Base-by-base conservation (phyloP, 2,329 filamentous ascomycete genomes). In the Pyricularia sp. region DNA sequence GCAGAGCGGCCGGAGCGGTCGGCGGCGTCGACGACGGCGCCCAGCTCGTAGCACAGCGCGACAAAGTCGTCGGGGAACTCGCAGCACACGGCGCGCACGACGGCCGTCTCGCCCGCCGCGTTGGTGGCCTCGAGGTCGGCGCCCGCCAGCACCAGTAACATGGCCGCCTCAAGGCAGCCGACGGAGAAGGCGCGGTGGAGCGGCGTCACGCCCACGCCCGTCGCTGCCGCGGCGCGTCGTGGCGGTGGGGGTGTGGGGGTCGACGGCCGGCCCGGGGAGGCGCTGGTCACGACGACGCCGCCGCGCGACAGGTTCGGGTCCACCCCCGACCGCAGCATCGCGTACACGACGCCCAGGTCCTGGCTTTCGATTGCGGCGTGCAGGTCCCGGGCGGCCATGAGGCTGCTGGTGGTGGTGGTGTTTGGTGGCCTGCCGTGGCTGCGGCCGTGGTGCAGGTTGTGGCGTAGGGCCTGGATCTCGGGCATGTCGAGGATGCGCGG, bases 341-440 rank as follows among this genome's bases (percentile, higher is more conserved):
- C 70, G 11, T 74, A 69, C 25, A 75, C 71, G 63, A 72, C 70
- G 11, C 70, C 68, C 11, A 69, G 68, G 31, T 74, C 73, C 31
- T 65, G 70, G 58, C 67, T 66, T 26, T 75, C 73, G 42, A 75
- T 75, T 68, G 74, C 74, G 20, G 71, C 69, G 67, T 75, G 74
- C 25, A 75, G 66, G 63, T 73, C 70, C 23, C 72, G 70, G 4
- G 69, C 71, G 10, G 70, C 65, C 28, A 68, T 68, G n/a, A 65
- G 69, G 67, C 61, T 71, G 55, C 6, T 71, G 55, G 68, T 71
- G 25, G 68, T 70, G 69, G 36, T 69, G 31, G 36, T 64, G 65
- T 20, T 28, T 55, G 4, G n/a, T n/a, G n/a, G n/a, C n/a, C n/a
- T 36, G 11, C 23, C 30, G 1, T 23, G 20, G 23, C 28, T 26